Base-by-base conservation (phyloP, 306 rosid species). In the Albizia julibrissin region DNA sequence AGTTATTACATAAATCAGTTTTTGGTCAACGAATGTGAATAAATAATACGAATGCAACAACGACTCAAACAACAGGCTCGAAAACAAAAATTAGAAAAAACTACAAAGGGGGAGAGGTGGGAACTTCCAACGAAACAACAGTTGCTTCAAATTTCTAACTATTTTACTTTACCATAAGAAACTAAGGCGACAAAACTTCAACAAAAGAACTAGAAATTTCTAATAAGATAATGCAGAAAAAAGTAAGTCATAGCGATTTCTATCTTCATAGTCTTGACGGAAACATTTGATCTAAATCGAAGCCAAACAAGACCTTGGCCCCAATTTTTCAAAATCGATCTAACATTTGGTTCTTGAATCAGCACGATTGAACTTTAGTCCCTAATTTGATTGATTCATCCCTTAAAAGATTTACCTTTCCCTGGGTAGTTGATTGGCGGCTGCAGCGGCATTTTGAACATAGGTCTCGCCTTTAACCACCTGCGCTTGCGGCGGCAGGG, bases 351-450 rank as follows among this genome's bases (percentile, higher is more conserved):
- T 47, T 33, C 69, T 31, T 62, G 68, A 62, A 27, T 11, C 33
- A 26, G 37, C 15, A 6, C 4, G 19, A 27, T 27, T 4, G 7
- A 27, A 31, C 9, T 62, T 26, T 62, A 24, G 6, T 24, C 66
- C 66, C 66, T 62, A 62, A 62, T 54, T 18, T 54, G 62, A 13
- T 18, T 54, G 62, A 13, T 27, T 39, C 66, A 59, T 1, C 4
- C 33, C 67, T 19, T 9, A 84, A 84, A 84, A 80, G 56, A 9
- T 31, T 0, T 33, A 92, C 97, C 92, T 92, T 81, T 89, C 88
- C 83, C 85, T 87, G 47, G 90, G 83, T 1, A 75, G 33, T 76
- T 80, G 84, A 29, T 90, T 70, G 73, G 90, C 29, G 31, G 72
- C 76, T 4, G 86, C 12, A 61, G 78, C 68, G 26, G 80, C 82